Evolutionary conservation across 169 alveolate genomes (phyloP).

Genomic region (Plasmodium cynomolgi): DNA sequence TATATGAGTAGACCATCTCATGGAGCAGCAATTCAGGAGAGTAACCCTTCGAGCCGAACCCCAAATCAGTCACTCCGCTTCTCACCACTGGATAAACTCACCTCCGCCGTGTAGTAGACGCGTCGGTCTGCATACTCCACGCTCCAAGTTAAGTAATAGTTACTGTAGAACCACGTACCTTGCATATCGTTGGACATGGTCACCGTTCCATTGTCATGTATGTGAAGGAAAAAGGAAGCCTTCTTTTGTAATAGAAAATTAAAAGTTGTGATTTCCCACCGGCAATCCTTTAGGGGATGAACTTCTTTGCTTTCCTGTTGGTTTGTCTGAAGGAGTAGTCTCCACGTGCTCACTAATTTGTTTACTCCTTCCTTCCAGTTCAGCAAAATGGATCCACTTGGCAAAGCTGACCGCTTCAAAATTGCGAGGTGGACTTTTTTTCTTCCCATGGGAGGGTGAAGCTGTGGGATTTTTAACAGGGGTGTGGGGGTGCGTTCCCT

Average conservation of each 20-base stretch:
- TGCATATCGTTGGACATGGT: conserved; percentile 3
- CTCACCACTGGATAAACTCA: background rate
- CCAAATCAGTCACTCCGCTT: background rate
- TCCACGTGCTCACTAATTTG: background rate
- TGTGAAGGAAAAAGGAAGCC: conserved; percentile 20
- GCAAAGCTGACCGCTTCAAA: background rate
- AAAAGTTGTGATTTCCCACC: conserved; percentile 40
- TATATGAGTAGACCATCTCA: background rate
- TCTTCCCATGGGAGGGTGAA: background rate
- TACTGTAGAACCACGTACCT: conserved; percentile 36
- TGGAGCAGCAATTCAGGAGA: background rate
- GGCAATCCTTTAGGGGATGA: conserved; percentile 54
- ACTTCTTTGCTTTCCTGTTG: background rate
- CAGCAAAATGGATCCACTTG: background rate
- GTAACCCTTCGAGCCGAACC: background rate
- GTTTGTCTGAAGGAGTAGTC: background rate
- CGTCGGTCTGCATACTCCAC: background rate
- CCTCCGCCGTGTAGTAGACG: conserved; percentile 67
- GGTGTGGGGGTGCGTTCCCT: background rate
- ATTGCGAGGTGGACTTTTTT: background rate
- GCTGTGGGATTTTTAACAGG: background rate
- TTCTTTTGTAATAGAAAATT: conserved; percentile 37
- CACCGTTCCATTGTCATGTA: conserved; percentile 29
- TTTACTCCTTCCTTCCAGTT: background rate
- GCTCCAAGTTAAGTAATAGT: conserved; percentile 44